These are phyloP conservation scores for Xylaria sp. DNA, from an alignment of 2,329 filamentous ascomycete genomes.

Conservation along the genomic window DNA sequence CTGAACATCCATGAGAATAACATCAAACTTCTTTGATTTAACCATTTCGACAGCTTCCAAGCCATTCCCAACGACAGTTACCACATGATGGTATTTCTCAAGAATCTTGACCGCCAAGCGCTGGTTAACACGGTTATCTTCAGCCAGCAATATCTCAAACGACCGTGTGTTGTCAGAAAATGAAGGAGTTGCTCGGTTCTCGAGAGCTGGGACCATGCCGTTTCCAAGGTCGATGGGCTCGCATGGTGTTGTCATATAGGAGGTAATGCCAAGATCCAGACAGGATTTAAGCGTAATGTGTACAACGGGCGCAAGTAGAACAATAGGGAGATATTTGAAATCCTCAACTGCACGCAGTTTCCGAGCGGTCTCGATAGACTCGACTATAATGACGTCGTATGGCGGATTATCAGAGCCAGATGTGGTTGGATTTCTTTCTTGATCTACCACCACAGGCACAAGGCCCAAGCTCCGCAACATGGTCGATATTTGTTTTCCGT, in stretches of 20 bases:
- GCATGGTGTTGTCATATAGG: conserved; percentile 98
- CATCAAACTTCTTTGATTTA: conserved; percentile 91
- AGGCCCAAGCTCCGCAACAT: conserved; percentile 85
- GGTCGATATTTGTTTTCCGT: conserved; percentile 76
- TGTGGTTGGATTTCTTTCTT: conserved; percentile 72
- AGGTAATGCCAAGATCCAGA: conserved; percentile 95
- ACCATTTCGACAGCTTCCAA: conserved; percentile 93
- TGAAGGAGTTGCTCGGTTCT: conserved; percentile 90
- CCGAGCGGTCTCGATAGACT: conserved; percentile 91
- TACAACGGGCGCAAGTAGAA: conserved; percentile 87
- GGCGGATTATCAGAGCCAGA: conserved; percentile 68
- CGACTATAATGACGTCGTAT: conserved; percentile 96
- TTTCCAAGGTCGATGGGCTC: conserved; percentile 94
- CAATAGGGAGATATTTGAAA: conserved; percentile 97
- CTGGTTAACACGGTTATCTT: conserved; percentile 98
- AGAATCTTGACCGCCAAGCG: conserved; percentile 95
- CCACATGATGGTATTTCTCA: conserved; percentile 93
- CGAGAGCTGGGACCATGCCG: conserved; percentile 93
- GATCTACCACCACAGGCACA: conserved; percentile 83
- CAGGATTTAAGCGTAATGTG: conserved; percentile 94
- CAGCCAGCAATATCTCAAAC: conserved; percentile 92
- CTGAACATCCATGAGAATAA: conserved; percentile 98
- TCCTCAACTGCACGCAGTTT: conserved; percentile 87
- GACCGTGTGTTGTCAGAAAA: conserved; percentile 94
- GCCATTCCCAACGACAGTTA: conserved; percentile 94